Evolutionary conservation across 768 basidiomycete genomes (phyloP).

Genomic region (Ephemerocybe angulata): DNA sequence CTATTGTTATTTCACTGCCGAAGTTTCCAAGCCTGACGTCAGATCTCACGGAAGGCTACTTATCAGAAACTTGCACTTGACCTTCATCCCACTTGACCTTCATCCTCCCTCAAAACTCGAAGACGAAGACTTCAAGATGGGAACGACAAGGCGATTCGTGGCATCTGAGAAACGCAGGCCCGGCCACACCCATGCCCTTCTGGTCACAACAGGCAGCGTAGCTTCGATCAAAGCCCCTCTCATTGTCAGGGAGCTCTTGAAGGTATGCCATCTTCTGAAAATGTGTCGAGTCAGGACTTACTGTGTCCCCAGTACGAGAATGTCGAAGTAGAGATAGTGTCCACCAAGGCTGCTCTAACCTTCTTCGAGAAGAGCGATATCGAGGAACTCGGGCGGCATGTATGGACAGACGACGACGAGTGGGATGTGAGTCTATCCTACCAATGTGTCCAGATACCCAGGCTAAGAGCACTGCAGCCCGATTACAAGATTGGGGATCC

Average conservation of each 20-base stretch:
- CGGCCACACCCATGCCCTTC: conserved; percentile 61
- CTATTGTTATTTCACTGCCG: too few species aligned
- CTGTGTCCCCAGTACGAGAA: conserved; percentile 62
- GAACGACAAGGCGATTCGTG: conserved; percentile 26
- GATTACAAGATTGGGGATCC: conserved; percentile 81
- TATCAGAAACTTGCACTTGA: too few species aligned
- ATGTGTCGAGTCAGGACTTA: too few species aligned
- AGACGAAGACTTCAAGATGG: too few species aligned
- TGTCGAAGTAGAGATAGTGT: conserved; percentile 78
- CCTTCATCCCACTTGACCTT: too few species aligned
- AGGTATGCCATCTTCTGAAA: conserved; percentile 30
- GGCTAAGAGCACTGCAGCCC: conserved; percentile 40
- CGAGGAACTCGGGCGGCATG: conserved; percentile 46
- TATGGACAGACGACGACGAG: conserved; percentile 92
- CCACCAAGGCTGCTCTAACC: conserved; percentile 71
- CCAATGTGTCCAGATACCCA: not conserved
- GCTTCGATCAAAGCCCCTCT: conserved; percentile 92
- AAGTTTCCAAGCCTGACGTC: too few species aligned
- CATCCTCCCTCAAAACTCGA: too few species aligned
- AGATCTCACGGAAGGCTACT: too few species aligned
- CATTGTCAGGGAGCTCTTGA: conserved; percentile 73
- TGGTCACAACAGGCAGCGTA: conserved; percentile 92
- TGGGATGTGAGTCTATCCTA: conserved; percentile 65
- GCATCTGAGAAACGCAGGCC: conserved; percentile 38
- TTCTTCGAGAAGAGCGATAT: conserved; percentile 68